phyloP scores from a whole-genome alignment of 371 early-diverging fungal species.

The Actinomucor elegans region DNA sequence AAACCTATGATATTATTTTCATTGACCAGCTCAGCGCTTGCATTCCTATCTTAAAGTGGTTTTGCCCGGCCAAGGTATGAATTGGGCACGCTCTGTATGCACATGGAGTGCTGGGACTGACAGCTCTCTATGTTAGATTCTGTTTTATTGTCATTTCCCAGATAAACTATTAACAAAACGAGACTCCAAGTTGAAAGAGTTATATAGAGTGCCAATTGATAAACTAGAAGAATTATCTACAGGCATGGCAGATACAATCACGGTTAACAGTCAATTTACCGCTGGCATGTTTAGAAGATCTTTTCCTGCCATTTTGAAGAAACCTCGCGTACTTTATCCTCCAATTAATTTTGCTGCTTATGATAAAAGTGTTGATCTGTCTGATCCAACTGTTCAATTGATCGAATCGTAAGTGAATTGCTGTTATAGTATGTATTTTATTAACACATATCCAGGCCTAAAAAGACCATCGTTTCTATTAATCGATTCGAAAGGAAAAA shows the following conservation, averaged over 20 bases:
- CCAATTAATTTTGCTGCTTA: conserved; percentile 78
- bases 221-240: conserved; percentile 85
- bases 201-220: conserved; percentile 87
- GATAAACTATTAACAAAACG: conserved; percentile 81
- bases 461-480: conserved; percentile 67
- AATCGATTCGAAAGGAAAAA: conserved; percentile 97
- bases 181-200: conserved; percentile 57
- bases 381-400: conserved; percentile 53
- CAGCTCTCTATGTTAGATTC: conserved; percentile 42
- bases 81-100: background rate
- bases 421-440: background rate
- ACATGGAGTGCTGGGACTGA: background rate
- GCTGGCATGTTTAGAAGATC: conserved; percentile 71
- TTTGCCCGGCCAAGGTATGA: conserved; percentile 57
- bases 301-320: conserved; percentile 61
- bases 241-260: conserved; percentile 80
- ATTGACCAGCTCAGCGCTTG: conserved; percentile 90
- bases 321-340: conserved; percentile 83
- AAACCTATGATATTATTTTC: conserved; percentile 76
- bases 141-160: conserved; percentile 98
- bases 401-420: conserved; percentile 48
- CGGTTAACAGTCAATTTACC: conserved; percentile 92
- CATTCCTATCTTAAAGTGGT: conserved; percentile 76
- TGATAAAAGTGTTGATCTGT: conserved; percentile 54
- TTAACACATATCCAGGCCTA: conserved; percentile 19